A percentile compares a stretch with the other conserved stretches of the same genome.
Evolutionary conservation across 768 basidiomycete species (phyloP).

Genomic region (Calocera cornea): DNA sequence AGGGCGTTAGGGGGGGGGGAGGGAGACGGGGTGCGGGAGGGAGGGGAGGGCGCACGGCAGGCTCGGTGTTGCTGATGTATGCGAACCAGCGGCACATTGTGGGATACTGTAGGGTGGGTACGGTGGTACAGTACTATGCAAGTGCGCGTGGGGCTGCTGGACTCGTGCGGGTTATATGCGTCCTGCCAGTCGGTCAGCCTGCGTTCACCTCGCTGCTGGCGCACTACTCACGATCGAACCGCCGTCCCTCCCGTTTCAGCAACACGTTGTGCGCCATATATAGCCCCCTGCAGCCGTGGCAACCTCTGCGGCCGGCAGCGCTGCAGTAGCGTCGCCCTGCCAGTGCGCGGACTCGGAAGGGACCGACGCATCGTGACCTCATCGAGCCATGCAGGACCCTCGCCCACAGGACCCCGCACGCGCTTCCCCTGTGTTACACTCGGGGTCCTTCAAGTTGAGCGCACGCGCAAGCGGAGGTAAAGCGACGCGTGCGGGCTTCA

Average conservation of each 20-base stretch:
- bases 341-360: neutral
- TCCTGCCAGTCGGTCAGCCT: neutral
- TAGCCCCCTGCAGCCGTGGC: neutral
- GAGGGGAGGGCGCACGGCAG: slow-evolving; percentile 6
- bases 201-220: neutral
- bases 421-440: too few relatives aligned
- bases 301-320: too few relatives aligned
- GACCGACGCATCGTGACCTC: neutral
- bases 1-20: neutral
- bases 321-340: too few relatives aligned
- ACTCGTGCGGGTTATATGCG: neutral
- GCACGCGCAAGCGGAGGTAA: too few relatives aligned
- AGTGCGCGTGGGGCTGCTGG: too few relatives aligned
- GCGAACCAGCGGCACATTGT: slow-evolving; percentile 25
- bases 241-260: too few relatives aligned
- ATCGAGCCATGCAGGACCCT: neutral
- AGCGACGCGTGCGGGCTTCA: too few relatives aligned
- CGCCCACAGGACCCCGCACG: neutral
- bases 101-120: slow-evolving; percentile 1
- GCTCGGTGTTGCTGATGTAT: slow-evolving; percentile 21
- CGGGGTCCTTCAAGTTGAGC: too few relatives aligned
- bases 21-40: too few relatives aligned
- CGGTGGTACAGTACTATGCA: neutral
- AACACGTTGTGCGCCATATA: neutral
- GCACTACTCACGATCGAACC: too few relatives aligned